Evolutionary conservation across 2,329 filamentous ascomycete species (phyloP).

Genomic region (Penicillium sp.): DNA sequence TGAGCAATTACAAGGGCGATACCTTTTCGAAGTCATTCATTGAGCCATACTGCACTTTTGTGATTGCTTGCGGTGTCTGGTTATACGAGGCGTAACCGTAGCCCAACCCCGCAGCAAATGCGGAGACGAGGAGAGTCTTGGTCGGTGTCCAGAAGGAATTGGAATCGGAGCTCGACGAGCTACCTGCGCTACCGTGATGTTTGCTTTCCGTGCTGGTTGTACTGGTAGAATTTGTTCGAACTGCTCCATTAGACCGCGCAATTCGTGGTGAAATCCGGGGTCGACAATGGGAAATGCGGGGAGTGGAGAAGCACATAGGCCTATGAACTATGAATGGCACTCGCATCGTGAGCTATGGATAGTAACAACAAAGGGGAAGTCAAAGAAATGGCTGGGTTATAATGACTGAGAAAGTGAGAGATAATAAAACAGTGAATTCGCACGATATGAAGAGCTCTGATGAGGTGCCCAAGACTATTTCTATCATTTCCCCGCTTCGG

Average conservation of each 20-base stretch:
- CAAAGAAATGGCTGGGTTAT: background rate
- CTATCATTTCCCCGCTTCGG: constrained; percentile 10
- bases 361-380: background rate
- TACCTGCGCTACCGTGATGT: constrained; percentile 11
- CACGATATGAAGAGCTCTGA: constrained; percentile 2
- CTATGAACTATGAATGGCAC: constrained; percentile 18
- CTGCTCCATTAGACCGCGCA: constrained; percentile 4
- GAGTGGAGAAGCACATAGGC: constrained; percentile 27
- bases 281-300: constrained; percentile 22
- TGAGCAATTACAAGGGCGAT: background rate
- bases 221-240: constrained; percentile 11
- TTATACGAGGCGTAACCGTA: constrained; percentile 49
- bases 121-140: constrained; percentile 47
- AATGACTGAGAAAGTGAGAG: background rate
- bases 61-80: constrained; percentile 16
- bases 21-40: constrained; percentile 40
- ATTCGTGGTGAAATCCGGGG: constrained; percentile 14
- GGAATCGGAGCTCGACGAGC: constrained; percentile 15
- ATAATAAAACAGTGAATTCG: background rate
- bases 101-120: constrained; percentile 49
- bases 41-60: constrained; percentile 37
- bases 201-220: constrained; percentile 14
- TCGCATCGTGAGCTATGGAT: constrained; percentile 20
- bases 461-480: constrained; percentile 4
- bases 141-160: constrained; percentile 40